Base-by-base conservation (phyloP, 352 stramenopile genomes). In the Pythium phragmiticola region DNA sequence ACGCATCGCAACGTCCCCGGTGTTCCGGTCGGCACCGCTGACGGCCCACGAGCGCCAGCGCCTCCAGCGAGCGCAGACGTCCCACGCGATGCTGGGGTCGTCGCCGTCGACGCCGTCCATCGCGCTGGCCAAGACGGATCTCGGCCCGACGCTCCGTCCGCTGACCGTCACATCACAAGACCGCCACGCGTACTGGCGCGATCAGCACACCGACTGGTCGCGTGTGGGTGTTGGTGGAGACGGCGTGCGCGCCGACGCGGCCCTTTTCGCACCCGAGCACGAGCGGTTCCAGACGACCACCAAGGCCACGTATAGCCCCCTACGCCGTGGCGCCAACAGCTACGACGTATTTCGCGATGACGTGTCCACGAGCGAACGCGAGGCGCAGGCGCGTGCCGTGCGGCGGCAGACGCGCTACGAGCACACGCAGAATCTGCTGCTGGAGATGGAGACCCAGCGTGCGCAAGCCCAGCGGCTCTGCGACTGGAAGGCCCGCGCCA, bases 221-320 rank as follows among this genome's bases (percentile, higher is more conserved):
- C 80, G 82, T 54, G 80, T 94, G n/a, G 87, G 86, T 21, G 60
- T 87, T 23, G 86, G 86, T 30, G 80, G 86, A 2, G 78, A 92
- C 50, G 84, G 87, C 28, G 65, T 77, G 41, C 36, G 63, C 7
- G 17, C 69, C 0, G 77, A 85, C 49, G 78, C 82, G 19, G 77
- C 69, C 19, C 28, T 86, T 16, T 89, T 83, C 63, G 26, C 72
- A 3, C 60, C 36, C 5, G 53, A 80, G 4, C 23, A 63, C 11
- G 76, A 89, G 13, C 82, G 80, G 4, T 92, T 95, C 45, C 7
- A 58, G 14, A 94, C 84, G 7, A 87, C 86, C 17, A 75, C 50
- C 6, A 55, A 60, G 1, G 68, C 79, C 12, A 70, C 73, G 6
- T 93, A 87, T 62, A 90, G 71, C 34, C 85, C 82, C 11, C 65